phyloP scores from a whole-genome alignment of 208 protist genomes.

The Trichomonas vaginalis region DNA sequence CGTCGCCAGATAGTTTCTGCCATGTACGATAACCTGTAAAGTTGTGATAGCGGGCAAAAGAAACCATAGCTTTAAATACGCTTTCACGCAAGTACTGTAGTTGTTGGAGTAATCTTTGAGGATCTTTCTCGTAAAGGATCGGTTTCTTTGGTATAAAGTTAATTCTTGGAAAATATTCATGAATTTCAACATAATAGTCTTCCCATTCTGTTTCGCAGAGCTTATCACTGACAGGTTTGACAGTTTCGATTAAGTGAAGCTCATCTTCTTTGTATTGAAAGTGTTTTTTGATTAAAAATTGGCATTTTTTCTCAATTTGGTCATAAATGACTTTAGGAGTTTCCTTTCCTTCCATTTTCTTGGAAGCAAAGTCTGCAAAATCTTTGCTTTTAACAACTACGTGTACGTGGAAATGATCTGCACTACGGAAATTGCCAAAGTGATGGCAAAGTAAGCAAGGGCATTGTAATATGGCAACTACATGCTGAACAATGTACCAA shows the following conservation, averaged over 20 bases:
- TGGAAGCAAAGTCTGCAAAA: background rate
- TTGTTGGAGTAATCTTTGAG: background rate
- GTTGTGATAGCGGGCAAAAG: background rate
- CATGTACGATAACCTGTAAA: background rate
- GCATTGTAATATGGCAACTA: background rate
- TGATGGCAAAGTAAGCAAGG: background rate
- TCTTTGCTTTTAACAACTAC: background rate
- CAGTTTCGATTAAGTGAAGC: background rate
- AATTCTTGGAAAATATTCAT: background rate
- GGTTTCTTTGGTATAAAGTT: background rate
- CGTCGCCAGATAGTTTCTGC: background rate
- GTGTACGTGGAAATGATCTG: constrained; percentile 4
- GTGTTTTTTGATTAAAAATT: background rate
- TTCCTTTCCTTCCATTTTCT: background rate
- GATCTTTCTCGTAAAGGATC: background rate
- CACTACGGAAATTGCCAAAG: background rate
- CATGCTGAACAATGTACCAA: background rate
- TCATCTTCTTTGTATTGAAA: background rate
- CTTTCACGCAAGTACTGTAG: background rate
- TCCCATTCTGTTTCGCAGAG: background rate
- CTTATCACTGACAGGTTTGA: background rate
- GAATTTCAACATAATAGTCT: background rate
- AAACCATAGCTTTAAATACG: background rate
- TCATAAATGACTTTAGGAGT: background rate
- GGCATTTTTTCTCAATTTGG: background rate